Evolutionary conservation across 2,329 filamentous ascomycete genomes (phyloP), one percentile per base, ranked within the genome.

Genomic region (Madurella fahalii): DNA sequence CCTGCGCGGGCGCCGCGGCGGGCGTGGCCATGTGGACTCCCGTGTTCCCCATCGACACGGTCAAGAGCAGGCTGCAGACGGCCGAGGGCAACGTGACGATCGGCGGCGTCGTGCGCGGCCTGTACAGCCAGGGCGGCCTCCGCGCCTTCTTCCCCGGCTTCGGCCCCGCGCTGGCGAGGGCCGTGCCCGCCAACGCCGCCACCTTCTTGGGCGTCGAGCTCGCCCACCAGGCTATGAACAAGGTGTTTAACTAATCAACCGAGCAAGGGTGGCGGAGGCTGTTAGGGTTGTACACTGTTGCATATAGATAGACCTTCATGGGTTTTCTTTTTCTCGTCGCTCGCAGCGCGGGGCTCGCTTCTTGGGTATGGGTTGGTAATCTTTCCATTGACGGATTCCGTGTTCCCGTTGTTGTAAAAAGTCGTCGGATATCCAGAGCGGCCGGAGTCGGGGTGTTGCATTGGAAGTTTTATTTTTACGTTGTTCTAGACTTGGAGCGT

Each of bases 11-110:
- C 64, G 94, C 89, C 59, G 89, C 86, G 4, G 94, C 94, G 0
- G 94, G 94, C 67, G 83, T 99, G 25, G 94, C 94, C 59, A 99
- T 99, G 94, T 99, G 94, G 94, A 94, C 96, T 63, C 92, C 94
- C 51, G 92, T 99, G 41, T 99, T 99, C 82, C 94, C 94, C 18
- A 82, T 99, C 61, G 94, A 99, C 68, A 99, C 94, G 0, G 86
- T 99, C 75, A 99, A 99, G 83, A 92, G 87, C 60, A 80, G 92
- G 39, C 75, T 99, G 69, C 94, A 99, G 79, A 95, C 90, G 42
- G 90, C 90, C 41, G 89, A 94, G 67, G 91, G 90, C 47, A 87
- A 87, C 63, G 86, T 91, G 47, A 90, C 87, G 0, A 83, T 99
- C 49, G 81, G 85, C 15, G 85, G 88, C 8, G 90, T 94, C 32